Evolutionary conservation across 305 asterid species (phyloP), one percentile per base, ranked within the genome.

Genomic region (Fraxinus greggii): DNA sequence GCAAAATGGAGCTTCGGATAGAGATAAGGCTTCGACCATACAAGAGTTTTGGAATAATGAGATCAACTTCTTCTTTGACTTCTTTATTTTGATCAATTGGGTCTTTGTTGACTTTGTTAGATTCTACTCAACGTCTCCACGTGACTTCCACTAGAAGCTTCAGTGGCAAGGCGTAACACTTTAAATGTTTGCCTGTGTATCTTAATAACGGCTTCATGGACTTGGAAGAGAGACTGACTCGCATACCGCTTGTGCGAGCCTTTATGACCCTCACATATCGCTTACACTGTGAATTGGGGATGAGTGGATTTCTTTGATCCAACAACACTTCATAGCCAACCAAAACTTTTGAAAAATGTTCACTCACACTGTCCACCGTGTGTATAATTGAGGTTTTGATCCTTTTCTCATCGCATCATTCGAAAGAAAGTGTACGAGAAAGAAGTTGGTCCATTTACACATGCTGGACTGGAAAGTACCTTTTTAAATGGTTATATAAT

Each of bases 291-390:
- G 51, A 40, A 10, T 12, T 40, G 1, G 51, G 51, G 4, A 40
- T 10, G 51, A 40, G 15, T 40, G 51, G 10, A 40, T 40, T 40
- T 40, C 51, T 40, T 40, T 40, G 51, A 40, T 40, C 10, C 17
- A 10, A 2, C 51, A 40, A 40, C 15, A 10, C 10, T 56, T 5
- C 59, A 33, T 32, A 73, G 36, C 80, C 84, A 70, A 56, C 23
- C 48, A 54, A 77, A 81, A 56, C 10, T 17, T 4, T 56, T 40
- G 26, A 80, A 31, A 77, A 67, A 76, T 26, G 29, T 76, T 84
- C 79, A 76, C 84, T 84, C 79, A 76, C 84, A 70, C 31, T 5
- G 9, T 5, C 13, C 19, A 13, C 56, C 15, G 48, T 40, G 48
- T 40, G 4, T 10, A 45, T 45, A 45, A 45, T 45, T 45, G 61